Percentiles rank a stretch among this genome's conserved stretches.
phyloP scores from a whole-genome alignment of 169 alveolate species.

The Plasmodium gaboni region DNA sequence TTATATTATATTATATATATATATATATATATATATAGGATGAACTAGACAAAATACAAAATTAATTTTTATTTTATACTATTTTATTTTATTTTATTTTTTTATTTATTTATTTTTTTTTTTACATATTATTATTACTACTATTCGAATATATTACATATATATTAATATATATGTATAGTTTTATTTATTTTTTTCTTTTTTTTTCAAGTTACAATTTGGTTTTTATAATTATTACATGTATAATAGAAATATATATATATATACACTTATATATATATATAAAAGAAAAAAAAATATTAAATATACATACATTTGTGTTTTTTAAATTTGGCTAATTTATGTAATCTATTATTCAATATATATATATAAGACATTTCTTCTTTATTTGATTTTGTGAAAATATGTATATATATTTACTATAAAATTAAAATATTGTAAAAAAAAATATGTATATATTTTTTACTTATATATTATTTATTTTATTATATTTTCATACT shows the following conservation, averaged over 20 bases:
- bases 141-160: too few species aligned
- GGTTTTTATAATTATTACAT: conserved; percentile 1
- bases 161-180: too few species aligned
- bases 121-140: background rate
- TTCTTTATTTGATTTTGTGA: too few species aligned
- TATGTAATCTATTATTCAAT: conserved; percentile 3
- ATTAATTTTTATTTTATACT: background rate
- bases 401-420: too few species aligned
- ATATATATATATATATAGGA: background rate
- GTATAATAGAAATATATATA: conserved; percentile 3
- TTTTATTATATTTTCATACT: too few species aligned
- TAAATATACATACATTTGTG: conserved; percentile 47
- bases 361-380: conserved; percentile 7
- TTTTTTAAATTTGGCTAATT: conserved; percentile 52
- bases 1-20: conserved; percentile 1
- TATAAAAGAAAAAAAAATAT: background rate
- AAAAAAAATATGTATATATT: background rate
- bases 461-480: too few species aligned
- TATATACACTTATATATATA: conserved; percentile 7
- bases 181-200: background rate
- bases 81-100: background rate
- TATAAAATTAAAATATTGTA: background rate
- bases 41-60: too few species aligned
- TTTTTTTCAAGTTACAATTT: conserved; percentile 9
- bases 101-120: background rate